Percentiles rank a stretch among this genome's conserved stretches.
These are phyloP conservation scores for Cordyceps cateniannulata DNA, from an alignment of 2,329 filamentous ascomycete species.

Conservation along the genomic window DNA sequence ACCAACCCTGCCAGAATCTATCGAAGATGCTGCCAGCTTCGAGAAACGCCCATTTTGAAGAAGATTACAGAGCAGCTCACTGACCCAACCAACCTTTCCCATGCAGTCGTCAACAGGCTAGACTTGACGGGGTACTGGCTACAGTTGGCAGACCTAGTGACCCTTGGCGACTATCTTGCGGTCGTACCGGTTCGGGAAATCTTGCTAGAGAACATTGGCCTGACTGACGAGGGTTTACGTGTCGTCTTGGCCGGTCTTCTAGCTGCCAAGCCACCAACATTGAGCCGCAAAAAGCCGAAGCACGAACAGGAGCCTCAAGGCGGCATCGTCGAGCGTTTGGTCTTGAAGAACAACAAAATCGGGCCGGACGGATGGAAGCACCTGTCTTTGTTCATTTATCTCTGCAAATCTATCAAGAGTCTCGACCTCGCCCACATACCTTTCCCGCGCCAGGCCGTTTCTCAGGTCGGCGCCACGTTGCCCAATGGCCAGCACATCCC, in stretches of 20 bases:
- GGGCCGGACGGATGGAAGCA: constrained; percentile 86
- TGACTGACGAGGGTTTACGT: constrained; percentile 80
- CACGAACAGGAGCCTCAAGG: constrained; percentile 43
- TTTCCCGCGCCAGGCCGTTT: constrained; percentile 51
- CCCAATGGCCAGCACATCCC: constrained; percentile 29
- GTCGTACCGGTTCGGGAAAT: constrained; percentile 87
- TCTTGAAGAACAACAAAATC: constrained; percentile 88
- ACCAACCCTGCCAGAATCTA: constrained; percentile 92
- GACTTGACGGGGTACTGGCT: constrained; percentile 82
- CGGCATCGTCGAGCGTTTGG: constrained; percentile 79
- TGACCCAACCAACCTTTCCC: constrained; percentile 57
- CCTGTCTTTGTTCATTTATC: constrained; percentile 80
- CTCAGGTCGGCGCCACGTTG: constrained; percentile 23
- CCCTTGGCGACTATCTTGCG: constrained; percentile 87
- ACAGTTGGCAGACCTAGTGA: constrained; percentile 75
- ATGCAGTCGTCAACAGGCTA: constrained; percentile 74
- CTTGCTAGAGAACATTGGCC: constrained; percentile 76
- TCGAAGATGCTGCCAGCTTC: constrained; percentile 84
- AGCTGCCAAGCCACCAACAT: constrained; percentile 64
- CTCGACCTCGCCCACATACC: constrained; percentile 81
- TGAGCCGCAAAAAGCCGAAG: constrained; percentile 42
- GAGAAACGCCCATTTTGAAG: constrained; percentile 87
- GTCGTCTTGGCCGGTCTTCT: constrained; percentile 81
- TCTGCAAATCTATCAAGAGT: constrained; percentile 78
- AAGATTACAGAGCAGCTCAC: constrained; percentile 85